Percentiles rank a stretch among this genome's conserved stretches.
phyloP scores from a whole-genome alignment of 2,329 filamentous ascomycete genomes.

The Sclerotinia glacialis region DNA sequence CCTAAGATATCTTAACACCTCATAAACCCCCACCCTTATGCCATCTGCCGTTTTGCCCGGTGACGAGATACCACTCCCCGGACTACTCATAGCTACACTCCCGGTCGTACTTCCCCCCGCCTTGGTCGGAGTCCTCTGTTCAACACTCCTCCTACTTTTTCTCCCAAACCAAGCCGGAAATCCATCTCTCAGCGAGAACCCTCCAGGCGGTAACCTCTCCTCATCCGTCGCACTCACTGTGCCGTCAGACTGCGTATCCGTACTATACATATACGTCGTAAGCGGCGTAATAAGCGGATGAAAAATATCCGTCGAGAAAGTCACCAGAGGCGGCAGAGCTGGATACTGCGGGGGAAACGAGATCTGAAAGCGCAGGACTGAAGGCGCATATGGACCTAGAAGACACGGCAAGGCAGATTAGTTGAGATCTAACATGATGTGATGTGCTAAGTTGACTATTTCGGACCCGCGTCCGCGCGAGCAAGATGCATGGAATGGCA shows the following conservation, averaged over 20 bases:
- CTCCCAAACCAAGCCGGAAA: slow-evolving; percentile 88
- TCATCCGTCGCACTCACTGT: slow-evolving; percentile 81
- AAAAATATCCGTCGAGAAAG: slow-evolving; percentile 89
- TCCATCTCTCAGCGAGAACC: slow-evolving; percentile 85
- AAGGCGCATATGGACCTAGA: slow-evolving; percentile 81
- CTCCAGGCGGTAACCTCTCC: slow-evolving; percentile 79
- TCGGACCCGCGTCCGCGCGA: slow-evolving; percentile 2
- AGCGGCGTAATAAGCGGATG: slow-evolving; percentile 89
- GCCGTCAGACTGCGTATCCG: slow-evolving; percentile 69
- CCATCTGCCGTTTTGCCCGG: slow-evolving; percentile 21
- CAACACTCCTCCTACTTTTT: slow-evolving; percentile 38
- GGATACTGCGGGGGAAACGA: slow-evolving; percentile 83
- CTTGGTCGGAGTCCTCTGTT: slow-evolving; percentile 32
- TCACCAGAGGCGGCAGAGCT: slow-evolving; percentile 74
- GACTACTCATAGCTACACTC: slow-evolving; percentile 26
- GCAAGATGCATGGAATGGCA: not conserved
- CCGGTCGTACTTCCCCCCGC: slow-evolving; percentile 26
- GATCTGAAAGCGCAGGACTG: slow-evolving; percentile 85
- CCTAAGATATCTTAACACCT: slow-evolving; percentile 76
- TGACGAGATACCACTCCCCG: slow-evolving; percentile 1
- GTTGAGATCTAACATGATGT: slow-evolving; percentile 8
- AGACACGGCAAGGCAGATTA: not conserved
- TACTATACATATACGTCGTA: slow-evolving; percentile 92
- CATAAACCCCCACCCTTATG: slow-evolving; percentile 51
- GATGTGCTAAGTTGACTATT: not conserved